Evolutionary conservation across 176 grass and related monocot species (phyloP).

Genomic region (Pontederia crassipes): DNA sequence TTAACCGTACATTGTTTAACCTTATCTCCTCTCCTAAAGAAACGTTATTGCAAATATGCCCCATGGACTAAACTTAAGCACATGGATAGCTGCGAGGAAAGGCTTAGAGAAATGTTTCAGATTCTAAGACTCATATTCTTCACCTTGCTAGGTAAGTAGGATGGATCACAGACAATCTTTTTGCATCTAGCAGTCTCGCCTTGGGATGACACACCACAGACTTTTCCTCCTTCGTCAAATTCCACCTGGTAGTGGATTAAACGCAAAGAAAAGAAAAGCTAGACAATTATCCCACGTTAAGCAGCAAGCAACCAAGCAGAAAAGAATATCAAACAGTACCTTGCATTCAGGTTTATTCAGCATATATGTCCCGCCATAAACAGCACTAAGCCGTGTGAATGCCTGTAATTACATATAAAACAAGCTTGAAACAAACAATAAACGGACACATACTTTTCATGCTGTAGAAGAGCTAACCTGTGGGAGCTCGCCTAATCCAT

Average conservation of each 20-base stretch:
- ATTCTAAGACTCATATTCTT: constrained; percentile 11
- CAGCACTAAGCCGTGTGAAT: constrained; percentile 88
- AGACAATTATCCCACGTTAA: not conserved
- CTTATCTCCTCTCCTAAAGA: no score
- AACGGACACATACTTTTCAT: not conserved
- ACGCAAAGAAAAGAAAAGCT: not conserved
- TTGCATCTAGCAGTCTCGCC: constrained; percentile 94
- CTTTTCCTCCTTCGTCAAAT: constrained; percentile 90
- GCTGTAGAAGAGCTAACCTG: constrained; percentile 36
- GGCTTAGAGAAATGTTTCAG: not conserved
- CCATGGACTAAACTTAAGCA: no score
- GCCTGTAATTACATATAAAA: constrained; percentile 31
- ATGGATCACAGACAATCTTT: constrained; percentile 94
- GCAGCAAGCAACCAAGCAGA: not conserved
- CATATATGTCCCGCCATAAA: constrained; percentile 95
- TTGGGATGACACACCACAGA: constrained; percentile 88
- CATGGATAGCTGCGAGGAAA: not conserved
- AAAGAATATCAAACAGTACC: constrained; percentile 32
- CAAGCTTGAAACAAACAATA: constrained; percentile 9
- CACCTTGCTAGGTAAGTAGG: constrained; percentile 81
- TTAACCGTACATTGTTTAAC: no score
- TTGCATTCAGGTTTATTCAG: constrained; percentile 92
- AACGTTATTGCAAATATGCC: no score
- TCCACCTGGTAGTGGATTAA: constrained; percentile 39
- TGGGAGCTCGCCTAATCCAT: constrained; percentile 91